Percentiles rank a stretch among this genome's conserved stretches.
phyloP scores from a whole-genome alignment of 768 basidiomycete genomes.

The Serendipita vermifera region DNA sequence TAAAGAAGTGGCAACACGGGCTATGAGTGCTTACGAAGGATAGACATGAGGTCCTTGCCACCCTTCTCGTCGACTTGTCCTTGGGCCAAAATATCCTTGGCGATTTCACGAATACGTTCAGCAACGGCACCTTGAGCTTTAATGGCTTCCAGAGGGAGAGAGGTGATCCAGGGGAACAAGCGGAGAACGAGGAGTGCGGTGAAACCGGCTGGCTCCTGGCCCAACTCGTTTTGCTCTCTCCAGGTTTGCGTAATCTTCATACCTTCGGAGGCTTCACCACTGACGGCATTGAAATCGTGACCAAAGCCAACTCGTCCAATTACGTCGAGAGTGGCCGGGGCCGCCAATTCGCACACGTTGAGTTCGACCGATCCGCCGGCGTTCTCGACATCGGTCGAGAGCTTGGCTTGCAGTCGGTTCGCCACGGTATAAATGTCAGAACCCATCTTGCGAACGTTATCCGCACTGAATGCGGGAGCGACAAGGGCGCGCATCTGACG shows the following conservation, averaged over 20 bases:
- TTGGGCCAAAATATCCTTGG: slow-evolving; percentile 19
- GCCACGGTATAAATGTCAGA: slow-evolving; percentile 7
- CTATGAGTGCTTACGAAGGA: not conserved
- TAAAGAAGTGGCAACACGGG: not conserved
- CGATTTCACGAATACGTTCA: slow-evolving; percentile 19
- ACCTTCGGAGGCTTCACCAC: not conserved
- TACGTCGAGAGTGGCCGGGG: slow-evolving; percentile 10
- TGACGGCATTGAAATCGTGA: slow-evolving; percentile 8
- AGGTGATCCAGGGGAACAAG: slow-evolving; percentile 21
- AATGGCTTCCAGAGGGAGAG: slow-evolving; percentile 19
- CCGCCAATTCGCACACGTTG: slow-evolving; percentile 1
- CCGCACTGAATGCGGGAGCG: slow-evolving; percentile 4
- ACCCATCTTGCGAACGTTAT: slow-evolving; percentile 11
- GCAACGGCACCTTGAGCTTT: slow-evolving; percentile 21
- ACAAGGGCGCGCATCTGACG: slow-evolving; percentile 11
- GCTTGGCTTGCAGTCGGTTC: not conserved
- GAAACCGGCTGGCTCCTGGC: not conserved
- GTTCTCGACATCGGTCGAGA: not conserved
- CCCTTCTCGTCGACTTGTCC: slow-evolving; percentile 12
- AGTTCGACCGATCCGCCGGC: not conserved
- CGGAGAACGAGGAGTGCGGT: slow-evolving; percentile 22
- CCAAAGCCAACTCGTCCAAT: slow-evolving; percentile 11
- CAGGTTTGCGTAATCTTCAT: slow-evolving; percentile 9
- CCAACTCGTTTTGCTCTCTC: slow-evolving; percentile 7
- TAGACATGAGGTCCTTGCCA: slow-evolving; percentile 9